A percentile compares a stretch with the other conserved stretches of the same genome.
These are phyloP conservation scores for Yarrowia sp. DNA, from an alignment of 805 yeast species.

Conservation along the genomic window DNA sequence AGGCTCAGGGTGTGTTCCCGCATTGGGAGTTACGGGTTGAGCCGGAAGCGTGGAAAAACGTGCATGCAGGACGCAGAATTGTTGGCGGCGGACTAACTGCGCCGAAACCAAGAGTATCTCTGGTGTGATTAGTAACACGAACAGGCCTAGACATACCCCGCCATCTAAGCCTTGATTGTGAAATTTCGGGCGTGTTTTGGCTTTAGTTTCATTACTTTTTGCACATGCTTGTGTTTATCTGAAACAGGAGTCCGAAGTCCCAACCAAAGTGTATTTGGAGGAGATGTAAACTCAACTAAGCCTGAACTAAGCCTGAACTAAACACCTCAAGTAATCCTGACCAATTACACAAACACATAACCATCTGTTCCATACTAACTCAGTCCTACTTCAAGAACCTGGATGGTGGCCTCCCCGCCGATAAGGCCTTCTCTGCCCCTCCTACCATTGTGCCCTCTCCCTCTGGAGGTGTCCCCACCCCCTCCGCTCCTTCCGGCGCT, in stretches of 20 bases:
- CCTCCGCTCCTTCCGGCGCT: conserved; percentile 57
- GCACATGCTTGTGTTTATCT: conserved; percentile 23
- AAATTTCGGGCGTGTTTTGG: conserved; percentile 2
- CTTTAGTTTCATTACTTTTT: conserved; percentile 27
- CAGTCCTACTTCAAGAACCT: conserved; percentile 85
- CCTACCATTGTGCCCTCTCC: conserved; percentile 87
- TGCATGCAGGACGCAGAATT: conserved; percentile 36
- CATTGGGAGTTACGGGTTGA: conserved; percentile 38
- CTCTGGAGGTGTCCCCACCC: conserved; percentile 74
- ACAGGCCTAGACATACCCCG: neutral
- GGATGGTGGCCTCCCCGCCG: conserved; percentile 69
- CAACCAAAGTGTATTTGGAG: too few relatives aligned
- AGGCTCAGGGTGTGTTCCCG: conserved; percentile 35
- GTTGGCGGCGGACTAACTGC: conserved; percentile 32
- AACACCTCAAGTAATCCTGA: neutral
- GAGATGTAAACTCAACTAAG: neutral
- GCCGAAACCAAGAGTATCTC: too few relatives aligned
- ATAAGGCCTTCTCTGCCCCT: conserved; percentile 86
- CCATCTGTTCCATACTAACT: neutral
- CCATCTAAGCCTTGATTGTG: neutral
- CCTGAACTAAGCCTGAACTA: neutral
- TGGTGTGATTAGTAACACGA: neutral
- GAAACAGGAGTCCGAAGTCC: neutral
- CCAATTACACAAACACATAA: neutral
- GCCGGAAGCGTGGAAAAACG: conserved; percentile 37